A percentile compares a stretch with the other conserved stretches of the same genome.
Evolutionary conservation across 164 flowering plant genomes (phyloP).

Genomic region (Brasenia schreberi): DNA sequence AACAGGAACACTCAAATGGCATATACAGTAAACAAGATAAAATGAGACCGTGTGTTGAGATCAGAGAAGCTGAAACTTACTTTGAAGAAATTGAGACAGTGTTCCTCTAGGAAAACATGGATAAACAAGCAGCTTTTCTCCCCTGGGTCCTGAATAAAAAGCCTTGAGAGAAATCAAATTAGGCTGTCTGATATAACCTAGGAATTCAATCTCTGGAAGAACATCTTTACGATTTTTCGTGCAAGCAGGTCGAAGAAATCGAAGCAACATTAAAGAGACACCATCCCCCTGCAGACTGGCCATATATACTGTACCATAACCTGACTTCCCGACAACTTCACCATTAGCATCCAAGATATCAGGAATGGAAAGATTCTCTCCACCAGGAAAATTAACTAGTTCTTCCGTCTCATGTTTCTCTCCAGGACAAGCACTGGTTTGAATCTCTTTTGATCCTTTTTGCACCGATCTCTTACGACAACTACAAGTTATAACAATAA

Average conservation of each 20-base stretch:
- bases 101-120: constrained; percentile 55
- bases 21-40: too few relatives aligned
- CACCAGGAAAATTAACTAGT: constrained; percentile 49
- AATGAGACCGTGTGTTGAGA: neutral
- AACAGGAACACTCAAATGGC: too few relatives aligned
- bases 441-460: constrained; percentile 11
- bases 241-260: constrained; percentile 82
- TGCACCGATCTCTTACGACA: constrained; percentile 5
- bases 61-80: constrained; percentile 15
- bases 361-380: constrained; percentile 42
- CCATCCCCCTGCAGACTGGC: constrained; percentile 37
- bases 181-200: constrained; percentile 62
- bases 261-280: constrained; percentile 33
- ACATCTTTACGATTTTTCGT: constrained; percentile 27
- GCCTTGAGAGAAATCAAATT: constrained; percentile 82
- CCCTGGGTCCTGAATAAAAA: constrained; percentile 70
- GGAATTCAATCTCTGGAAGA: constrained; percentile 24
- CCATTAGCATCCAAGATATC: constrained; percentile 93
- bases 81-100: constrained; percentile 63
- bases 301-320: constrained; percentile 78
- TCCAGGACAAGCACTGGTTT: constrained; percentile 8
- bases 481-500: neutral
- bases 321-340: constrained; percentile 86
- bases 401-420: constrained; percentile 28
- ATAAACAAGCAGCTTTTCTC: constrained; percentile 84